Evolutionary conservation across 495 filamentous ascomycete species (phyloP), one percentile per base, ranked within the genome.

Genomic region (Hyaloscypha variabilis): DNA sequence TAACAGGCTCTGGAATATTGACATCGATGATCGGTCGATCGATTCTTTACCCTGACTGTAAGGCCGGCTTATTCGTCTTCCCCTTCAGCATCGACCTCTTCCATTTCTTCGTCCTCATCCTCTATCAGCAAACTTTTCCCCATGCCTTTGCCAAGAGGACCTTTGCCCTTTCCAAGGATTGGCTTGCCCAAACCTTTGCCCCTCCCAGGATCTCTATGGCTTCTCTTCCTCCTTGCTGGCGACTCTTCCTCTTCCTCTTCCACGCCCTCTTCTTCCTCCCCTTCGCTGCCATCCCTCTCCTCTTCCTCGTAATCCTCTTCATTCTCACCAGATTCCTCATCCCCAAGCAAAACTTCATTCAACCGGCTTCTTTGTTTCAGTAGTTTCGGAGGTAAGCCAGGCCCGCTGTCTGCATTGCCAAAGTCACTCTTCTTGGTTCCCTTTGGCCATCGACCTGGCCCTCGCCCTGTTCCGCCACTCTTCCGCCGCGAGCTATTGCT

Each of bases 371-470:
- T 76, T 68, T 64, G 69, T 60, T 79, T 78, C 10, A 77, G 13
- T 76, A 82, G 81, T 0, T 71, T 79, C 6, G 83, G 83, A 6
- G 83, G 83, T 8, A 85, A 70, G 0, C 83, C 83, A 13, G 83
- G 83, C 6, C 82, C 83, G 62, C 81, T 84, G 26, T 81, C 79
- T 1, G 83, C 82, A 55, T 83, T 83, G 19, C 82, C 81, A 58
- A 85, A 86, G 50, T 86, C 83, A 53, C 77, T 81, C 69, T 83
- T 84, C 72, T 84, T 85, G 0, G 81, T 84, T 2, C 83, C 81
- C 67, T 85, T 84, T 8, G 82, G 82, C 82, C 81, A 84, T 26
- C 79, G 72, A 1, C 82, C 81, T 0, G 80, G 79, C 1, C 80
- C 81, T 29, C 80, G 76, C 2, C 82, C 83, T 17, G 81, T 86